A percentile compares a stretch with the other conserved stretches of the same genome.
These are phyloP conservation scores for Fusarium longipes DNA, from an alignment of 2,329 filamentous ascomycete genomes.

Conservation along the genomic window DNA sequence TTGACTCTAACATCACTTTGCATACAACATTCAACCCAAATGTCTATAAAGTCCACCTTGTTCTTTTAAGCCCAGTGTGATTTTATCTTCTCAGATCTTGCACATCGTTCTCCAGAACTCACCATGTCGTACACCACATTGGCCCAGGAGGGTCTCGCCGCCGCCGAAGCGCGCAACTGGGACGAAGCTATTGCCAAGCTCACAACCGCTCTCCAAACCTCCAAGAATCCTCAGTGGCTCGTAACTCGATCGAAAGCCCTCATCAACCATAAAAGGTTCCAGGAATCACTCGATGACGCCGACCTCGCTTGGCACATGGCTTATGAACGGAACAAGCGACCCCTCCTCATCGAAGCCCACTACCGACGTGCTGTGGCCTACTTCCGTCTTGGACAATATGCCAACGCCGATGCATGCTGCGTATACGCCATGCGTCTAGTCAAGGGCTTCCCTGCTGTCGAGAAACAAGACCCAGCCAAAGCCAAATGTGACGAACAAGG, in stretches of 20 bases:
- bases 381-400: constrained; percentile 75
- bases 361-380: constrained; percentile 81
- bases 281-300: constrained; percentile 75
- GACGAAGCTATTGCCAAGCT: constrained; percentile 74
- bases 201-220: constrained; percentile 72
- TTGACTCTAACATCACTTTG: background rate
- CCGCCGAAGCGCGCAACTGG: constrained; percentile 73
- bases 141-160: constrained; percentile 71
- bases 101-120: background rate
- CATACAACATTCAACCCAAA: background rate
- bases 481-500: constrained; percentile 57
- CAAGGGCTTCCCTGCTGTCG: constrained; percentile 48
- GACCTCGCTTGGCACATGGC: constrained; percentile 73
- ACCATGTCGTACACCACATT: constrained; percentile 63
- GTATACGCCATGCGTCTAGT: constrained; percentile 62
- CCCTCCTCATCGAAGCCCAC: constrained; percentile 83
- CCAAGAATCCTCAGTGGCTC: constrained; percentile 80
- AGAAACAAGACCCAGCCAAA: constrained; percentile 49
- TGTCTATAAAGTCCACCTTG: background rate
- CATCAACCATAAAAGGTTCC: constrained; percentile 69
- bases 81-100: background rate
- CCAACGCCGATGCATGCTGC: constrained; percentile 79
- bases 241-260: constrained; percentile 85
- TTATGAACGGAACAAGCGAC: constrained; percentile 75
- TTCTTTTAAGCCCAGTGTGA: background rate